Conservation (phyloP, 2,329 filamentous ascomycete genomes). For the Fusarium keratoplasticum region DNA sequence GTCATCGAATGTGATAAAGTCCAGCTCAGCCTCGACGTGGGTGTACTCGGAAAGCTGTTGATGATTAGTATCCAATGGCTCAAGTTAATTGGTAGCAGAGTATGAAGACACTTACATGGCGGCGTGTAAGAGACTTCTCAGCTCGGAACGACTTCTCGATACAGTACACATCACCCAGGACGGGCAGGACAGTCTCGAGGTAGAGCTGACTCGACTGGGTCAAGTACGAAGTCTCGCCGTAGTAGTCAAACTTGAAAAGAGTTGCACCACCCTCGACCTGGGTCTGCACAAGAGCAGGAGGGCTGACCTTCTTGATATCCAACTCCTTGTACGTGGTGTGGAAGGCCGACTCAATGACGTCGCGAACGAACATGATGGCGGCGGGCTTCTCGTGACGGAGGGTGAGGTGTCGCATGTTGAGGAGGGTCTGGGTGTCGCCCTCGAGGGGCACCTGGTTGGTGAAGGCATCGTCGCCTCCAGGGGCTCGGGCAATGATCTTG, state of each 20-base stretch:
- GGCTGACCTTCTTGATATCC: constrained; percentile 84
- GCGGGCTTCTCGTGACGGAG: constrained; percentile 86
- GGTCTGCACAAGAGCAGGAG: constrained; percentile 92
- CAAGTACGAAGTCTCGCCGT: constrained; percentile 89
- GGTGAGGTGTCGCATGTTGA: constrained; percentile 86
- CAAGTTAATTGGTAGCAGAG: background rate
- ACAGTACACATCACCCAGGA: constrained; percentile 94
- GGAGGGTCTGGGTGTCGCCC: constrained; percentile 60
- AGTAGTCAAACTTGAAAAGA: constrained; percentile 90
- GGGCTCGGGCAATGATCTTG: constrained; percentile 76
- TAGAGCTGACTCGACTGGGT: constrained; percentile 98
- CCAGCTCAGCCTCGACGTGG: constrained; percentile 94
- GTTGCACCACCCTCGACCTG: constrained; percentile 94
- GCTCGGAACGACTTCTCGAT: constrained; percentile 99
- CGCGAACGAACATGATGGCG: constrained; percentile 88
- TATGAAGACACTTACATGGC: constrained; percentile 64
- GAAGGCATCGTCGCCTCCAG: constrained; percentile 89
- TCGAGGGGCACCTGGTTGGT: constrained; percentile 73
- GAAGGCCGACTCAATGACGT: constrained; percentile 84
- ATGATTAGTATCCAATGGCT: background rate
- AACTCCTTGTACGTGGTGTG: constrained; percentile 81
- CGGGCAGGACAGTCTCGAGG: constrained; percentile 92
- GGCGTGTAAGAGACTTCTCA: constrained; percentile 93
- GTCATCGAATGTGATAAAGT: constrained; percentile 94
- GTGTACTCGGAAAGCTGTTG: constrained; percentile 85